Base-by-base conservation (phyloP, 1,139 yeast genomes). In the Pichia sp. region DNA sequence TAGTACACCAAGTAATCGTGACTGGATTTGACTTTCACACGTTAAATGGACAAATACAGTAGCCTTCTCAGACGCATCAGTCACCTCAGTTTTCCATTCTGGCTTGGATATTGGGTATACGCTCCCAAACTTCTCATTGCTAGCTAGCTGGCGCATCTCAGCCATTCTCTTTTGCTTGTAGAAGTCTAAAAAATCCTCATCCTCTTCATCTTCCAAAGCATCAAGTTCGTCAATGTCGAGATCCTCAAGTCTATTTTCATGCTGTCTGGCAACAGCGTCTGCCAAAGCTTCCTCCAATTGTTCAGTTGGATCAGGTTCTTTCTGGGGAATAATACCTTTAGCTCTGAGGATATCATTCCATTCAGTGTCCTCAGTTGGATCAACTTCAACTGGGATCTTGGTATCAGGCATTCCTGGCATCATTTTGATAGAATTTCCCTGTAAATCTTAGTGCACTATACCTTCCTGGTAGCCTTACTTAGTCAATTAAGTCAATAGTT, bases 321-420 rank as follows among this genome's bases (percentile, higher is more conserved):
- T 77, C 55, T 85, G 88, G 0, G 98, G 98, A 36, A 91, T 86
- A 44, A 91, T 77, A 11, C 97, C 97, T 46, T 88, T 86, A 6
- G 75, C 72, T 46, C 99, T 67, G 32, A 91, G 68, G 46, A 91
- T 87, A 60, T 91, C 99, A 56, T 91, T 91, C 98, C 99, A 91
- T 59, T 91, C 98, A 1, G 98, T 91, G 56, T 91, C 99, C 60
- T 91, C 98, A 45, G 74, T 76, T 25, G 96, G 96, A 60, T 91
- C 88, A 38, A 88, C 96, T 60, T 87, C 88, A 35, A 87, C 93
- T 51, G 82, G 84, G 54, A 81, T 64, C 51, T 68, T 66, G 6
- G 55, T 58, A 35, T 56, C 58, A n/a, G n/a, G n/a, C n/a, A n/a
- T n/a, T 22, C 44, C 43, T 11, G 44, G 47, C 27, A 43, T 17